Base-by-base conservation (phyloP, 306 rosid species). In the Rosa multiflora region DNA sequence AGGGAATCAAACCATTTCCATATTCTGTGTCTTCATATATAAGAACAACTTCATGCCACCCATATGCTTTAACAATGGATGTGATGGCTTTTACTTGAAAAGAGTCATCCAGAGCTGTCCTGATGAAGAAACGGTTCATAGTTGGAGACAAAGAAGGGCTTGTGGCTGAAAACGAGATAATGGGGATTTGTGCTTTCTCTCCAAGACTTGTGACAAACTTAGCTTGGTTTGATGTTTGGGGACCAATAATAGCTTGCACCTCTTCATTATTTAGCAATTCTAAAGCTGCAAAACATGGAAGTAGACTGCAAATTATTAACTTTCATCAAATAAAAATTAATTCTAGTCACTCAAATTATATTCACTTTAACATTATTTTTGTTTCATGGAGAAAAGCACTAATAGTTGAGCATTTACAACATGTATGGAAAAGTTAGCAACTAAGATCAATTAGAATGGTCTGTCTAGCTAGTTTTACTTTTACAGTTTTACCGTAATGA, bases 1-100 rank as follows among this genome's bases (percentile, higher is more conserved):
- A 55, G 1, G 91, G 86, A 61, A 83, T 81, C 10, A 88, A 58
- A 23, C 87, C 87, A 9, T 83, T 80, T 4, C 86, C 89, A n/a
- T 80, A 88, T 18, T 79, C 81, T 0, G 87, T 81, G 79, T 81
- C 86, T 79, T 83, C 87, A 13, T 81, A 83, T 32, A 88, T 83
- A 8, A 49, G 74, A 29, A 88, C 77, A 10, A 87, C 79, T 79
- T 87, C 64, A 4, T 63, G 77, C 87, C 89, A 83, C 0, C 87
- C 79, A 10, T 67, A 88, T 23, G 56, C 13, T 39, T 78, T 14
- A 63, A 85, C 64, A 42, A 88, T 74, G 52, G 81, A 59, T 4
- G 76, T 70, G 32, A 88, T 64, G 43, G 87, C 82, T 58, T 79
- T 10, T 0, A 81, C 83, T 3, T 83, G 89, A 29, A 58, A 67